Evolutionary conservation across 2,329 filamentous ascomycete species (phyloP), one percentile per base, ranked within the genome.

Genomic region (Lanzia echinophila): DNA sequence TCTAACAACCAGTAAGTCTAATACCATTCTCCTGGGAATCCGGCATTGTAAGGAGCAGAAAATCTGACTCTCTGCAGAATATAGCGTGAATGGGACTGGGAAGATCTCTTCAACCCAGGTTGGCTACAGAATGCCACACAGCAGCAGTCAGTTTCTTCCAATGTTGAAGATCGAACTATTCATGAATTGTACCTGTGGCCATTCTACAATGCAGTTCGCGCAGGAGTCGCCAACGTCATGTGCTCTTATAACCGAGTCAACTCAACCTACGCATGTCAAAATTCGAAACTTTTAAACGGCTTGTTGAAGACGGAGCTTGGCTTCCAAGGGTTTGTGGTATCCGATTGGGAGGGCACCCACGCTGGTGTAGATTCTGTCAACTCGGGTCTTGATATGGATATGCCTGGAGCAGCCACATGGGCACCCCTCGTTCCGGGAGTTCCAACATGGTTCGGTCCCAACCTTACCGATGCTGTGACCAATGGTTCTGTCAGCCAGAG

Each of bases 161-260:
- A 85, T 62, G 73, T 87, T 17, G 85, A 85, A 56, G 87, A 89
- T 4, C 78, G 86, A 34, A 83, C 85, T 0, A 66, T 88, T 58
- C 86, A 90, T 63, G 87, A 90, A 68, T 71, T 95, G 1, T 95
- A 95, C 64, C 77, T 85, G 0, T 95, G 89, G 88, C 90, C 90
- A 0, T 95, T 95, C 68, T 85, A 82, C 7, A 86, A 94, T 61
- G 86, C 83, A 11, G 75, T 95, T n/a, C 80, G 79, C 53, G 87
- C 86, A 3, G 88, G 88, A 17, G 87, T 90, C 0, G 87, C 81
- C 0, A 81, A 81, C 6, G 78, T 91, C 46, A 95, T 85, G 82
- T 83, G 82, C 68, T 82, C 84, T 1, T 75, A 73, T 58, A 70
- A 74, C 61, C 56, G 70, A 53, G 61, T 79, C 51, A 78, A 79